Evolutionary conservation across 1,284 basidiomycete species (phyloP).

Genomic region (Cutaneotrichosporon sp.): DNA sequence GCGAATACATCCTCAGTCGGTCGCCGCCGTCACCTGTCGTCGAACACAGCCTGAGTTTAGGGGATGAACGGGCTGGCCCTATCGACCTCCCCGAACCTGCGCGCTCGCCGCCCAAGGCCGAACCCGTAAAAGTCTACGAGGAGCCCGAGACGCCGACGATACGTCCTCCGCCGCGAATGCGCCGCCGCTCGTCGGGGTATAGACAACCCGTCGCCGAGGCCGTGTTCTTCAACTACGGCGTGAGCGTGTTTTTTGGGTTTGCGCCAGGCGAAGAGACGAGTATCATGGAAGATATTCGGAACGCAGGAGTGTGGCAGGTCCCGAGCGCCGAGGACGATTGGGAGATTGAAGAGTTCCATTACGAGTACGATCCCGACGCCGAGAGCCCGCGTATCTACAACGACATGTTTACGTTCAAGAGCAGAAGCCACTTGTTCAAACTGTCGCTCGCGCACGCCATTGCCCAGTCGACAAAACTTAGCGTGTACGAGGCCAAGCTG

Average conservation of each 20-base stretch:
- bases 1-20: slow-evolving; percentile 50
- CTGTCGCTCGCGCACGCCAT: slow-evolving; percentile 92
- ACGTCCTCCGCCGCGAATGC: slow-evolving; percentile 16
- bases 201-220: slow-evolving; percentile 66
- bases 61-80: slow-evolving; percentile 7
- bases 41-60: slow-evolving; percentile 8
- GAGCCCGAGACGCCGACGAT: not conserved
- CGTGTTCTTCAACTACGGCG: slow-evolving; percentile 75
- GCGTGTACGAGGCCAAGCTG: slow-evolving; percentile 80
- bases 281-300: slow-evolving; percentile 77
- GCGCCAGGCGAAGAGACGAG: slow-evolving; percentile 70
- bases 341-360: slow-evolving; percentile 90
- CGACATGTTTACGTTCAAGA: slow-evolving; percentile 72
- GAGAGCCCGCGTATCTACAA: slow-evolving; percentile 77
- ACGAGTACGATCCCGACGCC: slow-evolving; percentile 83
- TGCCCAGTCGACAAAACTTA: slow-evolving; percentile 89
- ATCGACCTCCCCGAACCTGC: not conserved
- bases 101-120: slow-evolving; percentile 1
- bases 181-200: slow-evolving; percentile 13
- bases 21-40: slow-evolving; percentile 35
- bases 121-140: not conserved
- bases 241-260: slow-evolving; percentile 84
- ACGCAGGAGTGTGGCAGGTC: slow-evolving; percentile 66
- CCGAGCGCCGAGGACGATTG: slow-evolving; percentile 64
- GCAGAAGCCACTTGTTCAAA: slow-evolving; percentile 67